Conservation (phyloP, 2,329 filamentous ascomycete species). For the Aaosphaeria pasadenensis region DNA sequence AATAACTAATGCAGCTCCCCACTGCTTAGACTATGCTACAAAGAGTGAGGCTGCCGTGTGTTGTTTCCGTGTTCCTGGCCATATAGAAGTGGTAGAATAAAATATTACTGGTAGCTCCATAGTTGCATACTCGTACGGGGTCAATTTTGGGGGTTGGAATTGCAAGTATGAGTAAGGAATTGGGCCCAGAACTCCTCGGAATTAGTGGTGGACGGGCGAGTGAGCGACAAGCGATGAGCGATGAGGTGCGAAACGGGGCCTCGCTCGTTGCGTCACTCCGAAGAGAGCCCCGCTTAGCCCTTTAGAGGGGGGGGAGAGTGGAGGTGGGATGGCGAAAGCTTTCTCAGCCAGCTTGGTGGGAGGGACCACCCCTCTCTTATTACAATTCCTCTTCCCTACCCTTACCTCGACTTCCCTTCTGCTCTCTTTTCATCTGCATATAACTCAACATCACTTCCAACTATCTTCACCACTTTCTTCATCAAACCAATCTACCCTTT, state of each 20-base stretch:
- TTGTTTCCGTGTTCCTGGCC: no score
- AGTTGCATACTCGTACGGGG: no score
- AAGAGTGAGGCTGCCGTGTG: no score
- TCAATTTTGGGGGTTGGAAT: no score
- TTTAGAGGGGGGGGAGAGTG: not conserved
- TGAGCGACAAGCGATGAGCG: no score
- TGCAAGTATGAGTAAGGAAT: no score
- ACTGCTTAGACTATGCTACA: no score
- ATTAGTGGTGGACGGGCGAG: no score
- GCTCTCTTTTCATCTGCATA: not conserved
- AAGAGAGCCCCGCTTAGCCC: slow-evolving; percentile 24
- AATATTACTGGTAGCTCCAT: no score
- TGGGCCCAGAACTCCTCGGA: no score
- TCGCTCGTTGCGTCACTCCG: slow-evolving; percentile 29
- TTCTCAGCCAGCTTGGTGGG: slow-evolving; percentile 5
- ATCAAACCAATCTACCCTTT: slow-evolving; percentile 9
- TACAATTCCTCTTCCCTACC: not conserved
- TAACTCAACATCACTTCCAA: not conserved
- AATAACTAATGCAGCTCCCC: no score
- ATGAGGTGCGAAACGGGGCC: slow-evolving; percentile 8
- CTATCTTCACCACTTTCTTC: not conserved
- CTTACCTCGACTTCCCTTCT: not conserved
- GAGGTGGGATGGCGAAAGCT: slow-evolving; percentile 19
- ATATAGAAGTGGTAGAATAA: no score
- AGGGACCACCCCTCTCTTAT: slow-evolving; percentile 3